Evolutionary conservation across 2,329 filamentous ascomycete species (phyloP).

Genomic region (Talaromyces funiculosus): DNA sequence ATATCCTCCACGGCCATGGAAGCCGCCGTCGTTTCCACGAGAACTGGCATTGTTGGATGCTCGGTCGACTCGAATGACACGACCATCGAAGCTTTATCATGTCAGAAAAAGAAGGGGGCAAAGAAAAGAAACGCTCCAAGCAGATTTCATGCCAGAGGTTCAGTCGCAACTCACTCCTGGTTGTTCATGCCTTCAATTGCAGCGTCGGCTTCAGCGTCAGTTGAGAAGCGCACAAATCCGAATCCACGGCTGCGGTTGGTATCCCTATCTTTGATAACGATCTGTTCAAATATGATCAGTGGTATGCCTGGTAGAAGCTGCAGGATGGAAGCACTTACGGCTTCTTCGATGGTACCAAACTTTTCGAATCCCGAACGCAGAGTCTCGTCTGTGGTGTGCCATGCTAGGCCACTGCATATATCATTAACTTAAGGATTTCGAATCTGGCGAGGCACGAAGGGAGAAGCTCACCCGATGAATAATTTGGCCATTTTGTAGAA

Average conservation of each 20-base stretch:
- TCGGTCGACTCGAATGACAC: constrained; percentile 91
- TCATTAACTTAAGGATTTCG: constrained; percentile 9
- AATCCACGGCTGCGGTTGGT: constrained; percentile 95
- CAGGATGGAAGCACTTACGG: constrained; percentile 71
- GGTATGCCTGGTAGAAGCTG: too few species aligned
- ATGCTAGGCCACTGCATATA: constrained; percentile 75
- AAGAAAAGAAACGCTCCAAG: constrained; percentile 11
- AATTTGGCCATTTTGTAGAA: constrained; percentile 72
- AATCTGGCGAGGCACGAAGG: constrained; percentile 4
- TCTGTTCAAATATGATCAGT: constrained; percentile 58
- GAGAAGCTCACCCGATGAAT: constrained; percentile 70
- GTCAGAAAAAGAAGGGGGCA: too few species aligned
- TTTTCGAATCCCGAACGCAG: constrained; percentile 88
- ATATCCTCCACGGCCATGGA: constrained; percentile 43
- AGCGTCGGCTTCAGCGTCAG: constrained; percentile 37
- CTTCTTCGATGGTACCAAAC: constrained; percentile 87
- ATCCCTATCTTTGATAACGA: constrained; percentile 96
- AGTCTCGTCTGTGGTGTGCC: constrained; percentile 90
- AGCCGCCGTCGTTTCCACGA: constrained; percentile 44
- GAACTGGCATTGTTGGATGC: constrained; percentile 72
- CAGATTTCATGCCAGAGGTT: background rate
- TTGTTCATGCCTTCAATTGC: constrained; percentile 43
- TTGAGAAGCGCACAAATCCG: constrained; percentile 84
- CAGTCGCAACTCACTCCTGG: constrained; percentile 60
- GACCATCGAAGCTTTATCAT: constrained; percentile 73